Conservation (phyloP, 2,329 filamentous ascomycete species). For the Elsinoe australis region DNA sequence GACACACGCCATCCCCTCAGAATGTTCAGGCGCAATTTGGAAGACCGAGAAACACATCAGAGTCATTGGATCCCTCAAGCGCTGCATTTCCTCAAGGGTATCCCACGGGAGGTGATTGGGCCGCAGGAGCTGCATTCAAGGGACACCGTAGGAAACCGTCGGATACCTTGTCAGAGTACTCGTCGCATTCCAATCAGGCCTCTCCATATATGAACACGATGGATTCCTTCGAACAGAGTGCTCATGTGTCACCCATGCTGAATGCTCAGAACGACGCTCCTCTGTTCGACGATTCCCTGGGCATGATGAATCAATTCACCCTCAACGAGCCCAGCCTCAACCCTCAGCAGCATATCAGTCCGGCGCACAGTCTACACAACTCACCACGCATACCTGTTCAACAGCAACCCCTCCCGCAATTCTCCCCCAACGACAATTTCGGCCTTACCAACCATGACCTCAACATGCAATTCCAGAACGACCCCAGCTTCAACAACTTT, state of each 20-base stretch:
- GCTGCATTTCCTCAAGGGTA: slow-evolving; percentile 48
- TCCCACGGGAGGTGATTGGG: slow-evolving; percentile 48
- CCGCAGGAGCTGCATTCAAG: slow-evolving; percentile 57
- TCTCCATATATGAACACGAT: slow-evolving; percentile 74
- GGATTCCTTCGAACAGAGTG: slow-evolving; percentile 69
- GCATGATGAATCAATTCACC: slow-evolving; percentile 65
- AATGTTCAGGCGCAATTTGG: slow-evolving; percentile 45
- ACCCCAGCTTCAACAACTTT: slow-evolving; percentile 39
- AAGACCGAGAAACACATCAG: slow-evolving; percentile 49
- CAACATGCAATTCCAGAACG: slow-evolving; percentile 42
- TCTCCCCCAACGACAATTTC: slow-evolving; percentile 40
- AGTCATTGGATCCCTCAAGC: slow-evolving; percentile 53
- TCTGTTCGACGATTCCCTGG: slow-evolving; percentile 70
- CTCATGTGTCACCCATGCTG: slow-evolving; percentile 72
- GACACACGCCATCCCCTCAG: slow-evolving; percentile 46
- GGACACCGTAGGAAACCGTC: slow-evolving; percentile 78
- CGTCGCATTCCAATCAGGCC: slow-evolving; percentile 61
- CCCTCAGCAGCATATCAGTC: slow-evolving; percentile 43
- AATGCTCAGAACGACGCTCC: slow-evolving; percentile 60
- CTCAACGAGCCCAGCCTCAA: slow-evolving; percentile 58
- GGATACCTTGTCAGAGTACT: slow-evolving; percentile 81
- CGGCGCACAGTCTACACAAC: slow-evolving; percentile 63
- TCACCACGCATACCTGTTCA: slow-evolving; percentile 59
- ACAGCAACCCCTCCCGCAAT: slow-evolving; percentile 43
- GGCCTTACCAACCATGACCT: slow-evolving; percentile 41